A percentile compares a stretch with the other conserved stretches of the same genome.
Conservation (phyloP, 2,329 filamentous ascomycete genomes). For the Xylaria sp. region DNA sequence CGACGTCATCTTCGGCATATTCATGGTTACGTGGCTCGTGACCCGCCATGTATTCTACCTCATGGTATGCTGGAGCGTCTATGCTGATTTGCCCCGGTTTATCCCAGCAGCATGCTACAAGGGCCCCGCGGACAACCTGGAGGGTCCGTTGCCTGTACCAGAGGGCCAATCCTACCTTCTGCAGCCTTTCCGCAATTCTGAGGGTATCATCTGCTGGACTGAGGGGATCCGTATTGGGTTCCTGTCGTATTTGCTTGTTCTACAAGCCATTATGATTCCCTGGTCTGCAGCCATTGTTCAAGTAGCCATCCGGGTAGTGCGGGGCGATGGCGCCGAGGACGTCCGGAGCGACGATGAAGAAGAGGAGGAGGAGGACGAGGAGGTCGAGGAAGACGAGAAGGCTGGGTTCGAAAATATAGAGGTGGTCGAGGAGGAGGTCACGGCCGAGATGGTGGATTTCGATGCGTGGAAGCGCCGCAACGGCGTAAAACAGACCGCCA, state of each 20-base stretch:
- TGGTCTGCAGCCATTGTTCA: constrained; percentile 91
- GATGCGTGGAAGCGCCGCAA: constrained; percentile 68
- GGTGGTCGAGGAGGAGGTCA: constrained; percentile 76
- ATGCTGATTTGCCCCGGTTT: constrained; percentile 68
- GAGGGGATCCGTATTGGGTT: constrained; percentile 79
- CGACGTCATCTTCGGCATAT: constrained; percentile 84
- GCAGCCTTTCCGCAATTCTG: constrained; percentile 76
- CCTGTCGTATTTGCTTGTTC: constrained; percentile 75
- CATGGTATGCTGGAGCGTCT: constrained; percentile 83
- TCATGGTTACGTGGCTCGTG: constrained; percentile 84
- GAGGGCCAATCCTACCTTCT: constrained; percentile 70
- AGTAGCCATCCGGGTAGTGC: constrained; percentile 81
- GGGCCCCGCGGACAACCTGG: constrained; percentile 64
- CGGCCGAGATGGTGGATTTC: constrained; percentile 75
- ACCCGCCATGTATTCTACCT: constrained; percentile 84
- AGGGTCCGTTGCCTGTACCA: constrained; percentile 63
- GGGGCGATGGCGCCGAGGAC: constrained; percentile 82
- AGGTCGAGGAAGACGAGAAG: constrained; percentile 63
- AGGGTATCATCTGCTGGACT: constrained; percentile 85
- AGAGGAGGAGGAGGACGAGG: constrained; percentile 74
- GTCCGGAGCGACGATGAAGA: constrained; percentile 87
- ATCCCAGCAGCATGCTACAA: constrained; percentile 79
- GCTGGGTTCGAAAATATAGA: constrained; percentile 54
- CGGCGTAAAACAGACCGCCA: constrained; percentile 61
- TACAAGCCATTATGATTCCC: constrained; percentile 82